phyloP scores from a whole-genome alignment of 2,329 filamentous ascomycete species.

The Penicillium expansum region DNA sequence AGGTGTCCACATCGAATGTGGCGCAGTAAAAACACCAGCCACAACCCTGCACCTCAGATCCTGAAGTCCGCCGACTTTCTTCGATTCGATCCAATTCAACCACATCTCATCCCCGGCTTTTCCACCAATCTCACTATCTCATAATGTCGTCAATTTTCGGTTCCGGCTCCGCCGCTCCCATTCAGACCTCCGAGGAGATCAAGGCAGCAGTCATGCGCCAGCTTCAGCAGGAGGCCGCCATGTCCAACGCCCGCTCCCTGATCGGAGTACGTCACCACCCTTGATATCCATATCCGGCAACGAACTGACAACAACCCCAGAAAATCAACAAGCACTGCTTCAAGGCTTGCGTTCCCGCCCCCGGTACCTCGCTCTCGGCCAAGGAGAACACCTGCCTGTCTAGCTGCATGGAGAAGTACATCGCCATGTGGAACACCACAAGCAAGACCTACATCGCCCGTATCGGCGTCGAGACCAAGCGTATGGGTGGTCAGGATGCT shows the following conservation, averaged over 20 bases:
- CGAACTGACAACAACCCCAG: constrained; percentile 40
- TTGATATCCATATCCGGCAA: not conserved
- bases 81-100: constrained; percentile 3
- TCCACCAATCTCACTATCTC: constrained; percentile 4
- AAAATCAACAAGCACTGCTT: constrained; percentile 82
- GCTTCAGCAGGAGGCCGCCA: constrained; percentile 62
- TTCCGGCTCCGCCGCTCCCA: constrained; percentile 31
- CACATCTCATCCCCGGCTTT: not conserved
- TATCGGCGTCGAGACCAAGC: constrained; percentile 58
- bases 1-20: constrained; percentile 21
- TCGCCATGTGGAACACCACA: constrained; percentile 73
- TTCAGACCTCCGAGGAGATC: constrained; percentile 34
- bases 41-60: constrained; percentile 7
- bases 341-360: constrained; percentile 68
- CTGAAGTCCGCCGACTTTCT: constrained; percentile 6
- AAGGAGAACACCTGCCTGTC: constrained; percentile 69
- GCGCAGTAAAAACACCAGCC: constrained; percentile 10
- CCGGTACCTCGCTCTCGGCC: constrained; percentile 64
- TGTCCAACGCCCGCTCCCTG: constrained; percentile 66
- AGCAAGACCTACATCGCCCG: constrained; percentile 64
- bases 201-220: constrained; percentile 62
- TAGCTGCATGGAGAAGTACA: constrained; percentile 82
- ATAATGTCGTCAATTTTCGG: constrained; percentile 42
- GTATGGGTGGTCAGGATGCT: constrained; percentile 28
- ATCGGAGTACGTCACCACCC: constrained; percentile 58